Conservation (phyloP, 176 grass and related monocot genomes). For the Calamus simplicifolius region DNA sequence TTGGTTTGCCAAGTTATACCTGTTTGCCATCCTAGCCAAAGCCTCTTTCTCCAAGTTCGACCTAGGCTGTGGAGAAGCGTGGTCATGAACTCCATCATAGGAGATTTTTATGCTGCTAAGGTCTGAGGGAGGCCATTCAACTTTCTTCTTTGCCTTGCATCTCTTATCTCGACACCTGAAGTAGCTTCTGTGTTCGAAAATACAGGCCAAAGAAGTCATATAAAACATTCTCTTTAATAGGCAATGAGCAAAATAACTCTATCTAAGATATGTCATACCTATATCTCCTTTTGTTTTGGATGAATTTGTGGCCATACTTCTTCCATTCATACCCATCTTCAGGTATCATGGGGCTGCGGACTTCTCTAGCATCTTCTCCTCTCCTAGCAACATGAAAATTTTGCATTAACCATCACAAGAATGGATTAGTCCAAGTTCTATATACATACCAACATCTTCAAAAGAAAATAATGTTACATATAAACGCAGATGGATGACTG, state of each 20-base stretch:
- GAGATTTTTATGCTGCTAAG: slow-evolving; percentile 28
- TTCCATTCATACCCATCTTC: slow-evolving; percentile 79
- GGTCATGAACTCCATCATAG: slow-evolving; percentile 47
- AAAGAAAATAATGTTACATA: no score
- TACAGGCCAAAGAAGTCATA: background rate
- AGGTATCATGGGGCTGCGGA: slow-evolving; percentile 30
- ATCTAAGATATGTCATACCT: slow-evolving; percentile 18
- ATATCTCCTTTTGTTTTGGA: slow-evolving; percentile 55
- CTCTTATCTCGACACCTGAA: slow-evolving; percentile 58
- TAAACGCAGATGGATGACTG: no score
- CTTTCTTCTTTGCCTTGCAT: slow-evolving; percentile 66
- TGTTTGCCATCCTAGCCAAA: no score
- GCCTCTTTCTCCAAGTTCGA: no score
- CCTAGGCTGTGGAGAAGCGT: slow-evolving; percentile 9
- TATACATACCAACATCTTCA: no score
- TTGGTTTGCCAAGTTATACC: no score
- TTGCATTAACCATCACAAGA: no score
- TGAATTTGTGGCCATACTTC: slow-evolving; percentile 89
- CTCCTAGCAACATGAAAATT: slow-evolving; percentile 9
- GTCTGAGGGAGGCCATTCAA: slow-evolving; percentile 53
- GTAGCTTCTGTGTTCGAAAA: slow-evolving; percentile 43
- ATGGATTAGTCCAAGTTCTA: no score
- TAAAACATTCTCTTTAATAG: background rate
- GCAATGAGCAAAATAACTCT: background rate
- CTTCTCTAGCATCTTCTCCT: slow-evolving; percentile 6